A percentile compares a stretch with the other conserved stretches of the same genome.
Conservation (phyloP, 305 asterid species). For the Fraxinus sp. region DNA sequence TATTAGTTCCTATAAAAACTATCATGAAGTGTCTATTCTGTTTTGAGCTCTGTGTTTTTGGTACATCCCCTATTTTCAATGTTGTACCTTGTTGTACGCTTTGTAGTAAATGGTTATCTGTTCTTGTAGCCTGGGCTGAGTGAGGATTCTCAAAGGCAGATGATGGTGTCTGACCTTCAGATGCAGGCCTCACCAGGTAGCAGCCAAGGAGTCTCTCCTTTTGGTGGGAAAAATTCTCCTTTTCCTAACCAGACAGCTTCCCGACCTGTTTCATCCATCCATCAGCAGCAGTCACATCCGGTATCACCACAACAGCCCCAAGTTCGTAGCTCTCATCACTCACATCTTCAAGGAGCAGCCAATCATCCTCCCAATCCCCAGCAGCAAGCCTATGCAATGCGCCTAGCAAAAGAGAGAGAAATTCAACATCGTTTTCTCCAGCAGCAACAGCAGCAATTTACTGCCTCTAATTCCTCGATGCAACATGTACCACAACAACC, state of each 20-base stretch:
- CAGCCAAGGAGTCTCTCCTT: conserved; percentile 61
- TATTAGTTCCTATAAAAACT: neutral
- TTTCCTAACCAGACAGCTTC: conserved; percentile 46
- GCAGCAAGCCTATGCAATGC: conserved; percentile 62
- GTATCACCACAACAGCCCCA: conserved; percentile 54
- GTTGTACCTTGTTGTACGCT: conserved; percentile 19
- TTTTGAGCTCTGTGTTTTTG: neutral
- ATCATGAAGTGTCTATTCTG: neutral
- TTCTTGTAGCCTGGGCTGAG: conserved; percentile 56
- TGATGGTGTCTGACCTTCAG: conserved; percentile 64
- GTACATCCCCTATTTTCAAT: conserved; percentile 12
- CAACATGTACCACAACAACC: conserved; percentile 46
- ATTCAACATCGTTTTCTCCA: conserved; percentile 47
- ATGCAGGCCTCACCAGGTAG: conserved; percentile 64
- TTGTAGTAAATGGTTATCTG: conserved; percentile 32
- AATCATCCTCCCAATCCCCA: conserved; percentile 49
- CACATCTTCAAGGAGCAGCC: conserved; percentile 53
- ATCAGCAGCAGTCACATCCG: conserved; percentile 54
- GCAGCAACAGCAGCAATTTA: conserved; percentile 43
- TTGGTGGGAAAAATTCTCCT: conserved; percentile 53
- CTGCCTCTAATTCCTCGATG: conserved; percentile 39
- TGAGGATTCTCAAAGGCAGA: conserved; percentile 70
- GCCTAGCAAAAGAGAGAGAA: conserved; percentile 64
- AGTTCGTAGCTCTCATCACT: conserved; percentile 43
- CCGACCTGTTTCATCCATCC: conserved; percentile 49